Base-by-base conservation (phyloP, 208 protist species). In the Angomonas deanei region DNA sequence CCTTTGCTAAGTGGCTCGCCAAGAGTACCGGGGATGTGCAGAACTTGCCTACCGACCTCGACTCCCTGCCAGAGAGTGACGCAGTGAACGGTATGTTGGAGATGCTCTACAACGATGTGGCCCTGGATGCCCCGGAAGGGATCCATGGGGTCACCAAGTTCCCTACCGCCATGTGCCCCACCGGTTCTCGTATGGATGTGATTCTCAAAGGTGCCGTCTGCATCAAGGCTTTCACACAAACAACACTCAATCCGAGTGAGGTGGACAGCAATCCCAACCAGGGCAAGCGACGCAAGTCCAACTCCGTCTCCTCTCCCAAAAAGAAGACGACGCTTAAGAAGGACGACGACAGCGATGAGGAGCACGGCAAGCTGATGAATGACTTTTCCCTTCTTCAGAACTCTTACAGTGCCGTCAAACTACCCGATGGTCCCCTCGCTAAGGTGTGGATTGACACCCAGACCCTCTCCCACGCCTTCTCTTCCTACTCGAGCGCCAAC, bases 71-170 rank as follows among this genome's bases (percentile, higher is more conserved):
- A 2, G 68, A 76, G 49, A 34, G 56, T 0, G 70, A 64, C 24
- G 66, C 76, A 13, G 74, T 92, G 23, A 46, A 63, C 28, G 38
- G 66, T 26, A 92, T 96, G 91, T 52, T 96, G 50, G 84, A 92
- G 64, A 74, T 91, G 77, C 81, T 96, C 24, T 96, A 96, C 73
- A 60, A 52, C 4, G 91, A 96, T 48, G 82, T 91, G 3, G 77
- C 82, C 8, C 60, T 57, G 3, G 87, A 93, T 30, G 46, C 66
- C 0, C 61, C 65, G 33, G 66, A 78, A 24, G 84, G 83, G 11
- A 68, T 80, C 17, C 56, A 57, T 2, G 67, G 75, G 17, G 74
- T 96, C 24, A 90, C 74, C 15, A 31, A 85, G 6, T 96, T 96
- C 42, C 87, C 91, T 2, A 64, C 64, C 2, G 52, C 72, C 0